phyloP scores from a whole-genome alignment of 805 yeast genomes.

The Sugiyamaella smithiae region DNA sequence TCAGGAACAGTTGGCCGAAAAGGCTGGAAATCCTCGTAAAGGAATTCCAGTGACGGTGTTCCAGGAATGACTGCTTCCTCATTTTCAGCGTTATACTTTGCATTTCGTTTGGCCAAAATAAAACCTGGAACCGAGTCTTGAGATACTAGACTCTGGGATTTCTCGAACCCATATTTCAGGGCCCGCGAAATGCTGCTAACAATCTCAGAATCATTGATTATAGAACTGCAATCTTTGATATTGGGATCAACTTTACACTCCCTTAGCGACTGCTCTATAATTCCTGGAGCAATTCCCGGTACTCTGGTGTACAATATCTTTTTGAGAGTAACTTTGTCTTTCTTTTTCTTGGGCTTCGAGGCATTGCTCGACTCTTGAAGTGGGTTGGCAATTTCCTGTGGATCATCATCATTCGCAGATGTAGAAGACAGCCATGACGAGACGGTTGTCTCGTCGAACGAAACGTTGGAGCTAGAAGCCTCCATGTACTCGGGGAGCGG shows the following conservation, averaged over 20 bases:
- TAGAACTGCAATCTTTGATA: constrained; percentile 14
- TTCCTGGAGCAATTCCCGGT: constrained; percentile 74
- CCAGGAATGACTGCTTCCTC: neutral
- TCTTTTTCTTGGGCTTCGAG: constrained; percentile 10
- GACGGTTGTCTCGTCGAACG: constrained; percentile 3
- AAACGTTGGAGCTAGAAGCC: neutral
- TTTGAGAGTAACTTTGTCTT: constrained; percentile 49
- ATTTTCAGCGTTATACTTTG: constrained; percentile 34
- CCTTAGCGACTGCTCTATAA: constrained; percentile 59
- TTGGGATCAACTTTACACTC: constrained; percentile 46
- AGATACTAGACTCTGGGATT: constrained; percentile 38
- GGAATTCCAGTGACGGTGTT: constrained; percentile 38
- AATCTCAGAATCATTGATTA: constrained; percentile 24
- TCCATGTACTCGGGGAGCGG: constrained; percentile 24
- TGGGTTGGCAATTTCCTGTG: neutral
- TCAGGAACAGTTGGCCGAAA: constrained; percentile 47
- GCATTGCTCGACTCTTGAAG: constrained; percentile 6
- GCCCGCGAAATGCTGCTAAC: constrained; percentile 37
- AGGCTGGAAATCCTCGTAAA: constrained; percentile 70
- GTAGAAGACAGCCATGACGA: constrained; percentile 15
- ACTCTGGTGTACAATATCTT: constrained; percentile 65
- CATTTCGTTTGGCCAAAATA: constrained; percentile 61
- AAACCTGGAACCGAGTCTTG: constrained; percentile 50
- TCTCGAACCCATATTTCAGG: constrained; percentile 47
- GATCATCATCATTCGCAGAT: constrained; percentile 7